phyloP scores from a whole-genome alignment of 345 rosid species.

The Gossypium ekmanianum region DNA sequence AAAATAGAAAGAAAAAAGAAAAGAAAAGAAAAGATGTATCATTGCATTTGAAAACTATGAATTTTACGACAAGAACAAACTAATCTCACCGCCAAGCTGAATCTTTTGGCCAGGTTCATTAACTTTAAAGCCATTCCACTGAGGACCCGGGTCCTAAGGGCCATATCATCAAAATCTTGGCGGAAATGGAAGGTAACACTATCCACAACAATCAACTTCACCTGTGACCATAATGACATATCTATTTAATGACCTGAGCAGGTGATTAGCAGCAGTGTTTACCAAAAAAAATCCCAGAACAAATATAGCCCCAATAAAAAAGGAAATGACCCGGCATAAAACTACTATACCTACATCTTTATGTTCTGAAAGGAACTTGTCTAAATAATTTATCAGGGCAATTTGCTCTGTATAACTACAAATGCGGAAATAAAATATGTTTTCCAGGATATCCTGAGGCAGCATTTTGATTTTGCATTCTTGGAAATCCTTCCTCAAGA shows the following conservation, averaged over 20 bases:
- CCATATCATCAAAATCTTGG: slow-evolving; percentile 89
- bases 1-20: neutral
- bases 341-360: slow-evolving; percentile 51
- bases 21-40: neutral
- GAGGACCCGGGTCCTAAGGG: slow-evolving; percentile 71
- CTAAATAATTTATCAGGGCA: slow-evolving; percentile 70
- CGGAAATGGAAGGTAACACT: slow-evolving; percentile 96
- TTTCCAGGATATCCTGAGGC: slow-evolving; percentile 64
- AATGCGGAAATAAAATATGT: slow-evolving; percentile 75
- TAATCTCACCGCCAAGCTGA: slow-evolving; percentile 68
- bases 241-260: slow-evolving; percentile 3
- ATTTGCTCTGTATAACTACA: slow-evolving; percentile 89
- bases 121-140: slow-evolving; percentile 79
- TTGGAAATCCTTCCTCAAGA: slow-evolving; percentile 44
- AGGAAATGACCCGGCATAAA: neutral
- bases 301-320: neutral
- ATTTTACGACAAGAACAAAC: neutral
- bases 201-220: slow-evolving; percentile 70
- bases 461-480: slow-evolving; percentile 42
- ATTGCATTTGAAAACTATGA: neutral
- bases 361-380: slow-evolving; percentile 71
- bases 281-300: neutral
- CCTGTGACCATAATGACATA: slow-evolving; percentile 41
- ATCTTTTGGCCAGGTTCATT: slow-evolving; percentile 82
- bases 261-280: neutral